Base-by-base conservation (phyloP, 441 rosid species). In the Flueggea neowawraea region DNA sequence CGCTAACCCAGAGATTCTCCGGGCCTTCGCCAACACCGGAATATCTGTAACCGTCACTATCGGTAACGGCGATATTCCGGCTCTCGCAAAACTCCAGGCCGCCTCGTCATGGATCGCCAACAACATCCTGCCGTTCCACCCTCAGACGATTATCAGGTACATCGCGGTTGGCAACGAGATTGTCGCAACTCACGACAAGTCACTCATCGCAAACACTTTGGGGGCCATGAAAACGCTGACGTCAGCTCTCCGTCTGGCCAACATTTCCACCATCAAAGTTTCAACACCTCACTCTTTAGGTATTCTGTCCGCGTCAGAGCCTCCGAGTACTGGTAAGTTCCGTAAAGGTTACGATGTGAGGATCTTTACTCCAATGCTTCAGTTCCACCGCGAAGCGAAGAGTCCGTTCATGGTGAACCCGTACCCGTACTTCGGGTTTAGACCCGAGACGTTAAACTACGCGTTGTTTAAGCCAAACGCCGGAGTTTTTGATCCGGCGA, bases 401-500 rank as follows among this genome's bases (percentile, higher is more conserved):
- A 84, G 95, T 11, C 76, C 97, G 0, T 77, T 90, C 48, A 83
- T 86, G 93, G 86, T 90, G 0, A 90, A 90, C 72, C 90, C 93
- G 0, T 90, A 88, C 69, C 93, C 95, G 6, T 90, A 74, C 58
- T 90, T 90, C 47, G 86, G 93, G 10, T 80, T 66, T 72, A 7
- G 64, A 8, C 84, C 86, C 2, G 64, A 75, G 50, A 73, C 79
- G 12, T 66, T 74, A 1, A 70, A 88, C 70, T 88, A 84, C 73
- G 80, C 82, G 6, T 64, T 90, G 31, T 90, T 88, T 60, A 72
- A 64, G 58, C 84, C 86, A 15, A 89, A 79, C 75, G 43, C 48
- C 12, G 90, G 78, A 51, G 66, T 89, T 17, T 68, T 63, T 11
- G 96, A 89, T 63, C 56, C 50, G 0, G 71, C 60, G 45, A 84